Evolutionary conservation across 768 basidiomycete species (phyloP), one percentile per base, ranked within the genome.

Genomic region (Suillus weaverae): DNA sequence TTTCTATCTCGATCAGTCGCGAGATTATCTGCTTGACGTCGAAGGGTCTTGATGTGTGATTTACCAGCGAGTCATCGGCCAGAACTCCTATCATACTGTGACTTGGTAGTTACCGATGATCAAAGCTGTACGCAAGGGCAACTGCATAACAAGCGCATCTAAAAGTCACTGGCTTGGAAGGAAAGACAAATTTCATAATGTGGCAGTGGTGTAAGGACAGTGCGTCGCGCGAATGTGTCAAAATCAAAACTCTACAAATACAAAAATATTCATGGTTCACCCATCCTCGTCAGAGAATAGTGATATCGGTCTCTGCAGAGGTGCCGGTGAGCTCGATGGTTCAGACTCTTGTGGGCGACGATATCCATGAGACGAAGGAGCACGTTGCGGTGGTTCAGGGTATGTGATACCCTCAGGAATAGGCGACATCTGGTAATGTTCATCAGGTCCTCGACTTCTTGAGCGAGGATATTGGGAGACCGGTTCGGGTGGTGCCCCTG

Each of bases 221-320:
- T 35, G 51, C 51, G 26, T 26, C 26, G 26, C 26, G 32, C 10
- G 32, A 53, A 20, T 20, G 18, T 33, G 32, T 53, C 18, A 32
- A 53, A 33, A 33, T 53, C 51, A 30, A 30, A 56, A 39, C 14
- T 50, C 50, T 50, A 59, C 39, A 32, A 32, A 53, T 53, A 32
- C 51, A 53, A 53, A 51, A 57, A 32, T 30, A 8, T 16, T 4
- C 16, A 48, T 41, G 10, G 18, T 41, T 41, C 33, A 54, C 10
- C 18, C 62, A 57, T 57, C 62, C 9, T 60, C 51, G 36, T 65
- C 63, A 30, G 36, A 62, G 22, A 76, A 77, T 3, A 77, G 69
- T 26, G 74, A 76, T 20, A 76, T 76, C 5, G 76, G 74, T 14
- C 74, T 70, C 53, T 65, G 65, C 0, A 76, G 68, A 18, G 76